Base-by-base conservation (phyloP, 2,329 filamentous ascomycete genomes). In the Leptodontidium sp. region DNA sequence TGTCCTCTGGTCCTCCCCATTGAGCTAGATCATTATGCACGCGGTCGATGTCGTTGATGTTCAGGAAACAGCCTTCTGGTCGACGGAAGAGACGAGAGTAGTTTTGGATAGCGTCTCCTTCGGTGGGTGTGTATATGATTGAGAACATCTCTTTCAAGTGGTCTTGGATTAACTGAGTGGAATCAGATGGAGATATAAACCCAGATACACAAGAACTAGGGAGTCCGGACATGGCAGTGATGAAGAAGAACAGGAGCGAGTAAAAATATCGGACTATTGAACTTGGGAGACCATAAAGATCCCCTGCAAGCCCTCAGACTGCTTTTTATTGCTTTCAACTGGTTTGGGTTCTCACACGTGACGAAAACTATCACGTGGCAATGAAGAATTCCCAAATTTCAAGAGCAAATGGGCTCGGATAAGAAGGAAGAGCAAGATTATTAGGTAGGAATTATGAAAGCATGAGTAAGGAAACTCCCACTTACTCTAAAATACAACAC, bases 91-190 rank as follows among this genome's bases (percentile, higher is more conserved):
- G 79, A 0, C 90, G 82, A 0, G 93, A 96, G 77, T 93, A 97
- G 71, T 94, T 92, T 73, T 93, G 88, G 62, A 97, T 97, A 0
- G 94, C 94, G 50, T 97, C 93, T 9, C 92, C 93, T 80, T 97
- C 93, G 0, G 94, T 97, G 0, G 94, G 94, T 0, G 94, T 97
- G 77, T 97, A 97, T 35, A 97, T 92, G n/a, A 97, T 83, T 50
- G 90, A 89, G 76, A 97, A 94, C 92, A 97, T 96, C 77, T 97
- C 93, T 71, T 92, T 90, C 24, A 97, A 81, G 75, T 97, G 90
- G 4, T 92, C 88, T 77, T 92, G 86, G 8, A 96, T 84, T 11
- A 97, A 84, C 87, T 93, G 61, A 1, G 58, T 12, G 29, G 8
- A 32, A 62, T 72, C 58, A 74, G 68, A 17, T 14, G 17, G 43